Base-by-base conservation (phyloP, 2,329 filamentous ascomycete genomes). In the Fusarium nelsonii region DNA sequence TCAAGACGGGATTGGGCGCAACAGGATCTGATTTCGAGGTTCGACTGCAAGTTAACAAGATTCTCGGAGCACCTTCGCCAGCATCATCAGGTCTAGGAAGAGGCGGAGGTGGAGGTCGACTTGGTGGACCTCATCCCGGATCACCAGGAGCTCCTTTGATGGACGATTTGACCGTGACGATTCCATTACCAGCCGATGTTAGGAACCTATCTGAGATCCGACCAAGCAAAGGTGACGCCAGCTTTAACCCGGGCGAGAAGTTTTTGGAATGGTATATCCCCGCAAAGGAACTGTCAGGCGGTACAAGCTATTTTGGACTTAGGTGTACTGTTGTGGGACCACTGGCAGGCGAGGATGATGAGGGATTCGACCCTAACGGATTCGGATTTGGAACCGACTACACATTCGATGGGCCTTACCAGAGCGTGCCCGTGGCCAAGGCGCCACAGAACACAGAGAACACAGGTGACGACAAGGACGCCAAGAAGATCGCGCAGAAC, bases 11-110 rank as follows among this genome's bases (percentile, higher is more conserved):
- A 0, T 84, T 97, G 4, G 96, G 96, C 0, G 79, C 87, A 3
- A 83, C 82, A 1, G 94, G 92, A 2, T 88, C 91, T 8, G 96
- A 98, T 57, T 98, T 99, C 73, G 94, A 98, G 78, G 92, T 97
- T 48, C 87, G 92, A 51, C 79, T 97, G 26, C 88, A 89, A 62
- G 85, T 93, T 40, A 90, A 90, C 74, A 91, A 87, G 73, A 84
- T 90, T 30, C 90, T 92, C 65, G 78, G 81, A 28, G 78, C 80
- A 36, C 77, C 81, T 18, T 76, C 74, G 33, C 72, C 78, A 36
- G 73, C 75, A 28, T 73, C 75, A 9, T 72, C 80, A 2, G 80
- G 79, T 28, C 77, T 81, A 20, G 78, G 81, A 65, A 76, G 83
- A 67, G 79, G 83, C 48, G 79, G 78, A 5, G 76, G 80, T 54